Evolutionary conservation across 352 stramenopile species (phyloP).

Genomic region (Globisporangium abappressorium): DNA sequence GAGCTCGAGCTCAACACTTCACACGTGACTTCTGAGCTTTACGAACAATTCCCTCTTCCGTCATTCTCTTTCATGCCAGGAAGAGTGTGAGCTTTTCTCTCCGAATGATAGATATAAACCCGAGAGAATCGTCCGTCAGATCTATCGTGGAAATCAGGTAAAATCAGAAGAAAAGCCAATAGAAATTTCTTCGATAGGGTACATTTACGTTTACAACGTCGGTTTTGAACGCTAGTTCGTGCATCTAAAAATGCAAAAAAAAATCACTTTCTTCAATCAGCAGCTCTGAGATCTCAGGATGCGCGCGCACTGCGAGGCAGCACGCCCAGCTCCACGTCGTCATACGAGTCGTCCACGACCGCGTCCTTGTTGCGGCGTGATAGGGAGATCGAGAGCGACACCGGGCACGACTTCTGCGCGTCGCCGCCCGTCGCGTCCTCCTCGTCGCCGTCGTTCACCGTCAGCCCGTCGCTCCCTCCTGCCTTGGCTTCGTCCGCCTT

Average conservation of each 20-base stretch:
- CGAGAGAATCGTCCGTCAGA: no score
- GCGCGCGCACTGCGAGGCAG: slow-evolving; percentile 41
- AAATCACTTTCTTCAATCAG: no score
- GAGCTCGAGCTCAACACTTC: no score
- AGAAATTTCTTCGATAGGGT: neutral
- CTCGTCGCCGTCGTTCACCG: slow-evolving; percentile 20
- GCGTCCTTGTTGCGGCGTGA: slow-evolving; percentile 34
- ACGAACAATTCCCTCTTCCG: no score
- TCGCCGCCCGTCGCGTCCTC: slow-evolving; percentile 19
- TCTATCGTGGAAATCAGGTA: no score
- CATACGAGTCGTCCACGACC: slow-evolving; percentile 52
- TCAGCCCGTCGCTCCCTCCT: slow-evolving; percentile 14
- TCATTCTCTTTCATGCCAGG: no score
- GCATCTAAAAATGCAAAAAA: neutral
- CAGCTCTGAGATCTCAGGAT: slow-evolving; percentile 14
- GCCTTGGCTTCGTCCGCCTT: slow-evolving; percentile 19
- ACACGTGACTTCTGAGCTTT: no score
- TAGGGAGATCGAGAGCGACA: slow-evolving; percentile 41
- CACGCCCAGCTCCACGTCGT: slow-evolving; percentile 57
- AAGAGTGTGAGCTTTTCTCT: no score
- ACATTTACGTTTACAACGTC: slow-evolving; percentile 3
- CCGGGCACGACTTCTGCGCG: slow-evolving; percentile 26
- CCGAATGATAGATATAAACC: no score
- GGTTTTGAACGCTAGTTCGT: neutral
- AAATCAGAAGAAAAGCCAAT: no score